A percentile compares a stretch with the other conserved stretches of the same genome.
Conservation (phyloP, 345 rosid genomes). For the Acer negundo region DNA sequence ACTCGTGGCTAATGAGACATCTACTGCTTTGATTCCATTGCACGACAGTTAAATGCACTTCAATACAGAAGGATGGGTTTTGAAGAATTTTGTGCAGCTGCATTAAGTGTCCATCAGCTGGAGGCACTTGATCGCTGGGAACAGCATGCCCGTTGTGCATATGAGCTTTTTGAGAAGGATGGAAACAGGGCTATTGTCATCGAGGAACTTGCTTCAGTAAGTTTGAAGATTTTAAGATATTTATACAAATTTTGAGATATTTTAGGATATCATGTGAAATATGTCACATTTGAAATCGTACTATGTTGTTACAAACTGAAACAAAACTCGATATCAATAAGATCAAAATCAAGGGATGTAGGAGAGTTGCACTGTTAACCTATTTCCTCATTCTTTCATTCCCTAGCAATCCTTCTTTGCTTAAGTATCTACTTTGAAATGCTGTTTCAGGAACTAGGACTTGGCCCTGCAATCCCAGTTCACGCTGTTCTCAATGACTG, state of each 20-base stretch:
- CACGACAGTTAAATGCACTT: conserved; percentile 74
- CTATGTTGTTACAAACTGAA: neutral
- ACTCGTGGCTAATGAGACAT: conserved; percentile 19
- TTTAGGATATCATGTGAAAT: neutral
- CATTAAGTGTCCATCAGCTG: conserved; percentile 86
- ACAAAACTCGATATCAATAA: neutral
- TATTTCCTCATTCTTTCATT: neutral
- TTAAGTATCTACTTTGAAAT: neutral
- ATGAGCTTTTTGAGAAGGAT: conserved; percentile 84
- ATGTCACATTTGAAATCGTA: neutral
- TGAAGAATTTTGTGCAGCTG: conserved; percentile 96
- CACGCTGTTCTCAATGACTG: conserved; percentile 90
- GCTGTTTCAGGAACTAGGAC: conserved; percentile 88
- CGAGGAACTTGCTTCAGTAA: conserved; percentile 92
- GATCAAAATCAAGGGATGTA: neutral
- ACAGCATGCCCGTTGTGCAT: conserved; percentile 77
- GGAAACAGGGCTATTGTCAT: conserved; percentile 90
- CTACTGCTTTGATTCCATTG: conserved; percentile 18
- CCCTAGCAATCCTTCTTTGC: neutral
- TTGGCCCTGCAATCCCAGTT: conserved; percentile 86
- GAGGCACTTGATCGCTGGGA: conserved; percentile 92
- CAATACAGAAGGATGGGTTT: conserved; percentile 91
- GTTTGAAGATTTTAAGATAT: conserved; percentile 21
- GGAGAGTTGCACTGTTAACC: neutral
- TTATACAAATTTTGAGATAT: neutral